Evolutionary conservation across 1,284 basidiomycete genomes (phyloP).

Genomic region (Taiwanofungus camphoratus): DNA sequence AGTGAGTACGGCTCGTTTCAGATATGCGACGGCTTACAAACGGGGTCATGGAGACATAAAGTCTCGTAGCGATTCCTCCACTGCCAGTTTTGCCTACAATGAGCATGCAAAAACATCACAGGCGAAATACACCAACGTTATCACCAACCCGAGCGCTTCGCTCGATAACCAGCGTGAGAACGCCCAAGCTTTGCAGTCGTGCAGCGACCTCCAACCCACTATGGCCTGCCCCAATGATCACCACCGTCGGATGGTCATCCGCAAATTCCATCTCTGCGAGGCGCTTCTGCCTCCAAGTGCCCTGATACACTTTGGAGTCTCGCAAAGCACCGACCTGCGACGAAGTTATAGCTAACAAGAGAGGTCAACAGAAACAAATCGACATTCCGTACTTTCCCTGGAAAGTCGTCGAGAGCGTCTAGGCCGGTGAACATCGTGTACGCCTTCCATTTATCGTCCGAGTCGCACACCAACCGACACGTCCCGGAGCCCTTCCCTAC

Average conservation of each 20-base stretch:
- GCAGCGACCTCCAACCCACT: slow-evolving; percentile 53
- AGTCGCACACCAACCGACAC: slow-evolving; percentile 43
- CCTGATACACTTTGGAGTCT: slow-evolving; percentile 28
- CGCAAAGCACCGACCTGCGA: slow-evolving; percentile 28
- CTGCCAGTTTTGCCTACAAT: background rate
- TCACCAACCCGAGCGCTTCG: slow-evolving; percentile 43
- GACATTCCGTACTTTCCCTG: slow-evolving; percentile 31
- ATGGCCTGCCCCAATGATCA: slow-evolving; percentile 50
- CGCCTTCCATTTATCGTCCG: slow-evolving; percentile 43
- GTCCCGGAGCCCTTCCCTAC: slow-evolving; percentile 42
- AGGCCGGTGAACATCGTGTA: slow-evolving; percentile 50
- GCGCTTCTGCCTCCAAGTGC: slow-evolving; percentile 29
- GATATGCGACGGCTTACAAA: slow-evolving; percentile 37
- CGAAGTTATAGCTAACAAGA: background rate
- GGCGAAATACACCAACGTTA: slow-evolving; percentile 21
- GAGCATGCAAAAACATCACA: too few relatives aligned
- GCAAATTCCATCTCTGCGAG: slow-evolving; percentile 1
- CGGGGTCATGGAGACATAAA: slow-evolving; percentile 55
- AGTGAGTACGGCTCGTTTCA: background rate
- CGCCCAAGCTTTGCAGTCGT: slow-evolving; percentile 43
- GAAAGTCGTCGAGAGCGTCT: slow-evolving; percentile 43
- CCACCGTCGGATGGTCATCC: slow-evolving; percentile 2
- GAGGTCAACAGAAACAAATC: background rate
- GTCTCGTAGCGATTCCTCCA: slow-evolving; percentile 29
- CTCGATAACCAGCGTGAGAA: slow-evolving; percentile 48